Evolutionary conservation across 495 filamentous ascomycete species (phyloP).

Genomic region (Penicillium angulare): DNA sequence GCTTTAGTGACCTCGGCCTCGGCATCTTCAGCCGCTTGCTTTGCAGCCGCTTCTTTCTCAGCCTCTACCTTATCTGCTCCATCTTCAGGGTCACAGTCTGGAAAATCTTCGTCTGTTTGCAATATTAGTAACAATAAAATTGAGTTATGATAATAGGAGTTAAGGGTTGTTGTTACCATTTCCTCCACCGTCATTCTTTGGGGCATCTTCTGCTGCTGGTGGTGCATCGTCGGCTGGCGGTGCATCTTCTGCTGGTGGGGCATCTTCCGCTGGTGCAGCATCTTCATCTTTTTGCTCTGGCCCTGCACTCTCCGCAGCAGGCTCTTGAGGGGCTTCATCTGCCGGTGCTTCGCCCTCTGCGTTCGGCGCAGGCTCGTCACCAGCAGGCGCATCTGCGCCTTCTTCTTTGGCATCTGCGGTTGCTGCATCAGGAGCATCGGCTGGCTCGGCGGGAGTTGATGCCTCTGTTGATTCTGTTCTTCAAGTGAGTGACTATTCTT

Average conservation of each 20-base stretch:
- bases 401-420: conserved; percentile 25
- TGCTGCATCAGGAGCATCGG: conserved; percentile 20
- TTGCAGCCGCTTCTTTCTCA: conserved; percentile 27
- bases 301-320: conserved; percentile 12
- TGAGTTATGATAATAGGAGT: not conserved
- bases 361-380: conserved; percentile 15
- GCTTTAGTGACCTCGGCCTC: conserved; percentile 1
- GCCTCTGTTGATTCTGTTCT: conserved; percentile 27
- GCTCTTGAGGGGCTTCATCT: conserved; percentile 17
- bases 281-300: conserved; percentile 14
- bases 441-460: conserved; percentile 24
- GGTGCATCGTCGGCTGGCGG: no score
- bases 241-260: conserved; percentile 11
- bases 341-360: conserved; percentile 17
- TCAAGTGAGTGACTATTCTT: conserved; percentile 13
- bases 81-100: conserved; percentile 26
- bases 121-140: conserved; percentile 3
- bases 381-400: conserved; percentile 14
- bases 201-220: conserved; percentile 9
- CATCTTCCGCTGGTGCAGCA: conserved; percentile 3
- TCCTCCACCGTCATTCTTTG: conserved; percentile 10
- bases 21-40: conserved; percentile 26
- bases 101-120: conserved; percentile 29
- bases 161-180: conserved; percentile 15
- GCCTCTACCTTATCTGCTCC: conserved; percentile 32